Conservation (phyloP, 2,329 filamentous ascomycete genomes). For the Phialemonium atrogriseum region DNA sequence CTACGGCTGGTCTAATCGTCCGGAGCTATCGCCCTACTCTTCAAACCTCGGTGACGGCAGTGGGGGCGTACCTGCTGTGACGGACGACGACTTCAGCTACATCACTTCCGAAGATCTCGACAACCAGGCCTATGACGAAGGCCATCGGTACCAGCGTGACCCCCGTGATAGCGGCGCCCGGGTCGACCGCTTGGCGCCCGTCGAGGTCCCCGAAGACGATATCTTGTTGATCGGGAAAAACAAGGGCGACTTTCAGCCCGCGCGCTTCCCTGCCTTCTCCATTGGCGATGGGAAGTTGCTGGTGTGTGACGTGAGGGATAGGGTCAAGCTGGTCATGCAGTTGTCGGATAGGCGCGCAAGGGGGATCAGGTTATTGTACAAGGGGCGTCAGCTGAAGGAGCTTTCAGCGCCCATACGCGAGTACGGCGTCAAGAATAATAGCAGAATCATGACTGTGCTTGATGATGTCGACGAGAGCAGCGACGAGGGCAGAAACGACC, state of each 20-base stretch:
- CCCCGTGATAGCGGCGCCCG: conserved; percentile 7
- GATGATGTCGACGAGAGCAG: conserved; percentile 25
- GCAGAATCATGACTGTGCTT: conserved; percentile 52
- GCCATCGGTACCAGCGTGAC: conserved; percentile 18
- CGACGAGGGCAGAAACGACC: conserved; percentile 32
- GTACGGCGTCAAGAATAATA: conserved; percentile 54
- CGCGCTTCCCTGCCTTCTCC: conserved; percentile 66
- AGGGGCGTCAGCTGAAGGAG: conserved; percentile 63
- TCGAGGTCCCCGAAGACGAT: conserved; percentile 40
- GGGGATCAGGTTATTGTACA: conserved; percentile 62
- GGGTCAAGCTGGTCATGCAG: conserved; percentile 59
- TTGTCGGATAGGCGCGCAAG: conserved; percentile 43
- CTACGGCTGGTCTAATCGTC: conserved; percentile 40
- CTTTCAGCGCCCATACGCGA: conserved; percentile 46
- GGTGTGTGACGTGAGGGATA: conserved; percentile 57
- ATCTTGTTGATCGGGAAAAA: conserved; percentile 65
- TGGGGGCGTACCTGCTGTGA: conserved; percentile 52
- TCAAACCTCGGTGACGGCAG: conserved; percentile 33
- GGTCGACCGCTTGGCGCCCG: conserved; percentile 17
- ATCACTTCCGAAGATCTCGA: conserved; percentile 71
- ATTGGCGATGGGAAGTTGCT: conserved; percentile 66
- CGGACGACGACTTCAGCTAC: conserved; percentile 72
- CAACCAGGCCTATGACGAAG: conserved; percentile 25
- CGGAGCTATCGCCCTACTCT: conserved; percentile 40
- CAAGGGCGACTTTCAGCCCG: conserved; percentile 55